Evolutionary conservation across 2,329 filamentous ascomycete species (phyloP).

Genomic region (Ascomycota sp.): DNA sequence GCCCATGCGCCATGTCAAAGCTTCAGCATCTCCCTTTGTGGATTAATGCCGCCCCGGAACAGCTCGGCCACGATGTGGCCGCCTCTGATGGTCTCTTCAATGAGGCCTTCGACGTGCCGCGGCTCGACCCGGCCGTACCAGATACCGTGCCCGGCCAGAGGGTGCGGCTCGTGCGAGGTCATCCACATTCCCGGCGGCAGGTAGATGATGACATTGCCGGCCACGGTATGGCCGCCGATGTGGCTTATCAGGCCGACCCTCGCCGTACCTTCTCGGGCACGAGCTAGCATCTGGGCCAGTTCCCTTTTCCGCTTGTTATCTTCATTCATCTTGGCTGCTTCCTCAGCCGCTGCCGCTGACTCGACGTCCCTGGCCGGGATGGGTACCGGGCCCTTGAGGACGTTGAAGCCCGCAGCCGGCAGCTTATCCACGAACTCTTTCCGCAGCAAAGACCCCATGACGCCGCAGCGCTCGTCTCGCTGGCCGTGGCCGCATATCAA

Average conservation of each 20-base stretch:
- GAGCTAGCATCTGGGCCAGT: no score
- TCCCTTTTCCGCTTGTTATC: constrained; percentile 6
- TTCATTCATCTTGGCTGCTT: not conserved
- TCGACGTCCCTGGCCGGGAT: constrained; percentile 4
- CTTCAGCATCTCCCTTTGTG: constrained; percentile 30
- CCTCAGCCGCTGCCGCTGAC: no score
- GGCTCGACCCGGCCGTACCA: constrained; percentile 71
- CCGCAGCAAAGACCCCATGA: constrained; percentile 54
- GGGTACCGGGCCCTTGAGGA: constrained; percentile 25
- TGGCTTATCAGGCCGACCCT: constrained; percentile 55
- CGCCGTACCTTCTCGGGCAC: constrained; percentile 15
- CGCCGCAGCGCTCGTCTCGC: constrained; percentile 64
- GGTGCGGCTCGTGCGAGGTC: constrained; percentile 24
- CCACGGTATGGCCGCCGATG: constrained; percentile 70
- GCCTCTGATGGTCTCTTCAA: constrained; percentile 46
- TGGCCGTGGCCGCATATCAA: constrained; percentile 76
- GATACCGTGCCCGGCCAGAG: constrained; percentile 49
- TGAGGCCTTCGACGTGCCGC: constrained; percentile 54
- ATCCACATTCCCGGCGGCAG: constrained; percentile 34
- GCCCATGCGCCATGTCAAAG: constrained; percentile 8
- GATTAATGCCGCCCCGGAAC: constrained; percentile 49
- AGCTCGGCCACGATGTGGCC: constrained; percentile 50
- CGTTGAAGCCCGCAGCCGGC: constrained; percentile 22
- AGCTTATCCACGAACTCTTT: constrained; percentile 48
- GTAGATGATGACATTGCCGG: constrained; percentile 69